Evolutionary conservation across 1,284 basidiomycete genomes (phyloP).

Genomic region (Sporisorium reilianum): DNA sequence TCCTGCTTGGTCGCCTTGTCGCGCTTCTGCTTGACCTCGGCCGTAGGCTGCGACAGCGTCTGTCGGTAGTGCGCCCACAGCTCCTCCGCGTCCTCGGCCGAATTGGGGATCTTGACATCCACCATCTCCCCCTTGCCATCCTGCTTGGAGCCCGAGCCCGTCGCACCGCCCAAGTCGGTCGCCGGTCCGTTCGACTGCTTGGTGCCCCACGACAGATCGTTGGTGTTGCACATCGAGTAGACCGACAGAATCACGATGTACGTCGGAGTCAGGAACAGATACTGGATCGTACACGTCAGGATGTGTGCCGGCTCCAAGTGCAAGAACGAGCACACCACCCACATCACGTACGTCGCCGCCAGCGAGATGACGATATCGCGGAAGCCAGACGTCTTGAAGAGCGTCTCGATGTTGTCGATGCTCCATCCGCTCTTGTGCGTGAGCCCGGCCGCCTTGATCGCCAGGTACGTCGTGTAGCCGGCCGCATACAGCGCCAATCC

Average conservation of each 20-base stretch:
- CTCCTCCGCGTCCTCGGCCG: constrained; percentile 60
- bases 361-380: constrained; percentile 66
- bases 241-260: constrained; percentile 66
- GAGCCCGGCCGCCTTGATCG: constrained; percentile 43
- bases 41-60: constrained; percentile 50
- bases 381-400: constrained; percentile 58
- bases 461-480: constrained; percentile 61
- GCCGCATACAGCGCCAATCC: constrained; percentile 60
- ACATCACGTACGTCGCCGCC: constrained; percentile 66
- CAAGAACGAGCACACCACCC: constrained; percentile 61
- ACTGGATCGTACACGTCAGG: constrained; percentile 65
- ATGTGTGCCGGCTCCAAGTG: constrained; percentile 68
- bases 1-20: constrained; percentile 61
- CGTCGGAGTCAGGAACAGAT: constrained; percentile 63
- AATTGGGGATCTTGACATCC: constrained; percentile 64
- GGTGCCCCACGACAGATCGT: constrained; percentile 66
- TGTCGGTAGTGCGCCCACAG: constrained; percentile 67
- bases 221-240: constrained; percentile 67
- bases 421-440: constrained; percentile 27
- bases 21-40: constrained; percentile 40
- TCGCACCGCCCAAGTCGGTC: constrained; percentile 62
- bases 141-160: constrained; percentile 34
- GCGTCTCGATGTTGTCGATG: constrained; percentile 24
- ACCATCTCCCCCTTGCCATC: constrained; percentile 57
- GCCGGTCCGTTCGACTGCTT: constrained; percentile 62